Conservation (phyloP, 2,329 filamentous ascomycete genomes). For the Endoconidiophora polonica region DNA sequence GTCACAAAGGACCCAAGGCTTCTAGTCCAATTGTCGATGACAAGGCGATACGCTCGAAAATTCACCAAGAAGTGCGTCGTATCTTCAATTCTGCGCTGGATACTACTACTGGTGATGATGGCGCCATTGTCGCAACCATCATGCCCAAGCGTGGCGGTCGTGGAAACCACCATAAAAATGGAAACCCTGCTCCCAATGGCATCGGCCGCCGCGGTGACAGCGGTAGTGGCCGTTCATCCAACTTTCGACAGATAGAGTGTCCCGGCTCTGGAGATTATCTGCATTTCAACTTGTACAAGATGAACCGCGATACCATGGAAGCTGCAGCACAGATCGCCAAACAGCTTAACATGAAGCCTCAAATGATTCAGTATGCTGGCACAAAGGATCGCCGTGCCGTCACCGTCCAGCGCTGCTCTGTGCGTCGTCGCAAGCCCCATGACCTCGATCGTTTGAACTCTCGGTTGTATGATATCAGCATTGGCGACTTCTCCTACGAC, state of each 20-base stretch:
- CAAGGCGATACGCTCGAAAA: slow-evolving; percentile 27
- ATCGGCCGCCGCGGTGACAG: slow-evolving; percentile 12
- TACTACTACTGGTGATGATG: slow-evolving; percentile 41
- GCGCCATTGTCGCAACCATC: slow-evolving; percentile 50
- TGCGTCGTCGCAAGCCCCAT: slow-evolving; percentile 32
- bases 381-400: slow-evolving; percentile 83
- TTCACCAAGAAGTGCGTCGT: slow-evolving; percentile 51
- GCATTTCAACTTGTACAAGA: slow-evolving; percentile 87
- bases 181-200: neutral
- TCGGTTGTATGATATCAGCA: slow-evolving; percentile 43
- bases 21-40: slow-evolving; percentile 28
- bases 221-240: slow-evolving; percentile 2
- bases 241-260: slow-evolving; percentile 9
- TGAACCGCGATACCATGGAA: slow-evolving; percentile 95
- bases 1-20: slow-evolving; percentile 20
- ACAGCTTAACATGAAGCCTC: slow-evolving; percentile 55
- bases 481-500: slow-evolving; percentile 72
- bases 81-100: slow-evolving; percentile 68
- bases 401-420: slow-evolving; percentile 67
- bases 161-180: slow-evolving; percentile 10
- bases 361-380: slow-evolving; percentile 60
- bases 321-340: slow-evolving; percentile 61
- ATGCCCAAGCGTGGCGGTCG: slow-evolving; percentile 28
- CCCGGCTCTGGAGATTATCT: slow-evolving; percentile 50
- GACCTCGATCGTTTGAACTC: slow-evolving; percentile 49